Evolutionary conservation across 768 basidiomycete genomes (phyloP).

Genomic region (Calvatia gigantea): DNA sequence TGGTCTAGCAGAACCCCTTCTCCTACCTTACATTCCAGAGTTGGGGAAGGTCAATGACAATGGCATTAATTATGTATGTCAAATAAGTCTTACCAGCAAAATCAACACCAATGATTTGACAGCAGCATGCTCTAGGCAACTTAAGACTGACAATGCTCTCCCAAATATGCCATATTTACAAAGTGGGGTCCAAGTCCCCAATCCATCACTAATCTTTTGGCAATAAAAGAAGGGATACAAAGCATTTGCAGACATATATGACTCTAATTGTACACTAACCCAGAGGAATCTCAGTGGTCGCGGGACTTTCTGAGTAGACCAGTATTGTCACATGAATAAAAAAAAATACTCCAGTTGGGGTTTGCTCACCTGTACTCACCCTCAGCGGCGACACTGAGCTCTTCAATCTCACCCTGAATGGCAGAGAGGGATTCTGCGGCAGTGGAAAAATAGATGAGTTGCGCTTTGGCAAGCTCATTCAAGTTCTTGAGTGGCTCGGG

Average conservation of each 20-base stretch:
- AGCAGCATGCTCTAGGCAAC: no score
- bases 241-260: neutral
- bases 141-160: no score
- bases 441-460: constrained; percentile 70
- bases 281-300: constrained; percentile 72
- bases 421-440: constrained; percentile 80
- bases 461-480: constrained; percentile 89
- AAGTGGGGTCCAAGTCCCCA: no score
- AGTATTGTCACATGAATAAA: neutral
- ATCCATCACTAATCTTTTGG: no score
- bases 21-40: no score
- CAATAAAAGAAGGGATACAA: neutral
- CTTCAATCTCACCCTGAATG: constrained; percentile 90
- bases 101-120: no score
- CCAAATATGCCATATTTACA: no score
- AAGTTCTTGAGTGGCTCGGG: constrained; percentile 96
- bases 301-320: constrained; percentile 66
- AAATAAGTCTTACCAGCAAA: no score
- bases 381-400: constrained; percentile 89
- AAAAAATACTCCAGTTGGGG: neutral
- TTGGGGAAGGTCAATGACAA: no score
- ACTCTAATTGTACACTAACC: constrained; percentile 15
- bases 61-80: no score
- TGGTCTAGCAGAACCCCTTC: no score
- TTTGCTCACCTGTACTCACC: constrained; percentile 82